Percentiles rank a stretch among this genome's conserved stretches.
Conservation (phyloP, 495 filamentous ascomycete species). For the Aspergillus nidulans region DNA sequence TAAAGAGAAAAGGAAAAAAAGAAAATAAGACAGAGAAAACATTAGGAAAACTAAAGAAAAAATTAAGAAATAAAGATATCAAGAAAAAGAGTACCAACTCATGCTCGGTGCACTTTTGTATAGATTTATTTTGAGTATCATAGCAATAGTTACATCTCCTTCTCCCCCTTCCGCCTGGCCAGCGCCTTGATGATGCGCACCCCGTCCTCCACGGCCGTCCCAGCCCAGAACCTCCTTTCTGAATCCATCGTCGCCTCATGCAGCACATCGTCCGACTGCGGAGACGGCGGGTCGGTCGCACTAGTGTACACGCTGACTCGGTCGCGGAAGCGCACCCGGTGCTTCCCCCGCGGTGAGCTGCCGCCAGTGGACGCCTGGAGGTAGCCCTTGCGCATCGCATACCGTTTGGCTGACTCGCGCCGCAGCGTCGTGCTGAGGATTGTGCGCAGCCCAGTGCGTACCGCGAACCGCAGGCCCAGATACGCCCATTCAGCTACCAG, state of each 20-base stretch:
- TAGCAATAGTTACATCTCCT: background rate
- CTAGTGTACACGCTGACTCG: conserved; percentile 33
- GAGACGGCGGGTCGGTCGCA: conserved; percentile 6
- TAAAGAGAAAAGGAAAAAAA: too few relatives aligned
- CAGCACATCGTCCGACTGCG: conserved; percentile 12
- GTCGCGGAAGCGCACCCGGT: conserved; percentile 38
- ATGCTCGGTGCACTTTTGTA: too few relatives aligned
- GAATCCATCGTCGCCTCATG: conserved; percentile 26
- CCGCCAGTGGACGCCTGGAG: conserved; percentile 39
- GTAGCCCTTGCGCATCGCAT: conserved; percentile 63
- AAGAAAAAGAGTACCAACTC: too few relatives aligned
- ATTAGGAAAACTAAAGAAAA: too few relatives aligned
- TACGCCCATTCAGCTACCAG: conserved; percentile 82
- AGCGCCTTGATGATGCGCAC: conserved; percentile 1
- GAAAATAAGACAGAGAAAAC: too few relatives aligned
- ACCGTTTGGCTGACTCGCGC: conserved; percentile 69
- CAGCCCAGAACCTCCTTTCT: conserved; percentile 34
- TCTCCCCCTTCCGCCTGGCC: background rate
- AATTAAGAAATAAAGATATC: too few relatives aligned
- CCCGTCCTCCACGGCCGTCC: background rate
- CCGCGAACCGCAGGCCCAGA: conserved; percentile 60
- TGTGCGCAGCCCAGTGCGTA: conserved; percentile 63
- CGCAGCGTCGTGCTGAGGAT: conserved; percentile 73
- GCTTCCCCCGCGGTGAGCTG: conserved; percentile 19
- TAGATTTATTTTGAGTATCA: too few relatives aligned